A percentile compares a stretch with the other conserved stretches of the same genome.
These are phyloP conservation scores for Hapsidospora chrysogenum DNA, from an alignment of 495 filamentous ascomycete species.

Conservation along the genomic window DNA sequence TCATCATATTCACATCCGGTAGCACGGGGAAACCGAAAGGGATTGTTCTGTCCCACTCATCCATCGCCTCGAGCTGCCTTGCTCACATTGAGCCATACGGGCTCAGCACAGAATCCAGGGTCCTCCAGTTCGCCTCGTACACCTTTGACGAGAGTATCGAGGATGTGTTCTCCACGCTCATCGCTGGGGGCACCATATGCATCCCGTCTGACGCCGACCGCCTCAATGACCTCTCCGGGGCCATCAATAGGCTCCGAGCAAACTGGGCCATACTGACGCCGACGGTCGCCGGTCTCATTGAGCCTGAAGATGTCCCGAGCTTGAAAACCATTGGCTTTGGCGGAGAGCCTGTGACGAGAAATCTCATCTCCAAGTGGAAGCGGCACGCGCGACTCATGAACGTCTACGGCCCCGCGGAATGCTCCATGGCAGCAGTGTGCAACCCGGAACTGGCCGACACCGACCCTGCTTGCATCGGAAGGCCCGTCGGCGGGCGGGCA, in stretches of 20 bases:
- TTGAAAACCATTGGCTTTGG: not conserved
- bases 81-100: slow-evolving; percentile 4
- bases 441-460: slow-evolving; percentile 2
- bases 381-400: slow-evolving; percentile 4
- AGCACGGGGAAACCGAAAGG: slow-evolving; percentile 13
- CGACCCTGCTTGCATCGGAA: slow-evolving; percentile 20
- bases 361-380: slow-evolving; percentile 6
- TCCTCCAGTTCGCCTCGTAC: slow-evolving; percentile 39
- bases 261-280: not conserved
- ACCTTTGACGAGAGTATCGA: slow-evolving; percentile 38
- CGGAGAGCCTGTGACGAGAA: not conserved
- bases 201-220: slow-evolving; percentile 36
- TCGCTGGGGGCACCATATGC: slow-evolving; percentile 40
- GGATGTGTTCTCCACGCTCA: slow-evolving; percentile 36
- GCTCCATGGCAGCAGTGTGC: not conserved
- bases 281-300: not conserved
- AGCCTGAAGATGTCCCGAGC: not conserved
- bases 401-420: slow-evolving; percentile 2
- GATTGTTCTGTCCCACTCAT: slow-evolving; percentile 7
- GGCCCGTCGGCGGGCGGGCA: slow-evolving; percentile 23
- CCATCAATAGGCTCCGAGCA: slow-evolving; percentile 10
- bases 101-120: slow-evolving; percentile 20
- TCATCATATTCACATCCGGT: slow-evolving; percentile 13
- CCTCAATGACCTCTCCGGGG: slow-evolving; percentile 7
- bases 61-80: slow-evolving; percentile 7